phyloP scores from a whole-genome alignment of 2,329 filamentous ascomycete genomes.

The Phialophora macrospora region DNA sequence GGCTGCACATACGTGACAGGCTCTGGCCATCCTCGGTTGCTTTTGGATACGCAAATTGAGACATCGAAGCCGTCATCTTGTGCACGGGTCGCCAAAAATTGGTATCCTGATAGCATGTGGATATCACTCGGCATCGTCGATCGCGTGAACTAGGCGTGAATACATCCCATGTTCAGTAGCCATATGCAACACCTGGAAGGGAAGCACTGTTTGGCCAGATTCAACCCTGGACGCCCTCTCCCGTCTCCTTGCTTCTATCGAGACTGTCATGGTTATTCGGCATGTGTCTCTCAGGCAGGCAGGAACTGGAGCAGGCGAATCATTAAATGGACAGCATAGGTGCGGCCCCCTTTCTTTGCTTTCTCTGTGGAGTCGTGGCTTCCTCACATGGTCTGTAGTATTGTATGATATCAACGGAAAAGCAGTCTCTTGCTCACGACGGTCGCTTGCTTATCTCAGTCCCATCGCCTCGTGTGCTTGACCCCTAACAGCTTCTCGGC shows the following conservation, averaged over 20 bases:
- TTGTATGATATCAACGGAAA: background rate
- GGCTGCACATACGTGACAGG: background rate
- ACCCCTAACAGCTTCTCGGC: constrained; percentile 53
- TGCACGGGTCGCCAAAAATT: too few relatives aligned
- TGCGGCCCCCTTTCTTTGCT: background rate
- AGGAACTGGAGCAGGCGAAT: background rate
- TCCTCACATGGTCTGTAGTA: background rate
- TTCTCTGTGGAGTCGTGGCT: background rate
- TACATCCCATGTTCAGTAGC: background rate
- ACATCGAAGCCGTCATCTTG: background rate
- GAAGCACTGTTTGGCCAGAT: background rate
- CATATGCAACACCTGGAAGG: background rate
- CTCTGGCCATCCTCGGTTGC: background rate
- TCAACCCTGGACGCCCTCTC: too few relatives aligned
- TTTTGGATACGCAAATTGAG: background rate
- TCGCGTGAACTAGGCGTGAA: background rate
- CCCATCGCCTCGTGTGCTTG: constrained; percentile 20
- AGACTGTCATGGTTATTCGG: background rate
- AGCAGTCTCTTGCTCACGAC: too few relatives aligned
- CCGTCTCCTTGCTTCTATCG: background rate
- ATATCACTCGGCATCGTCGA: too few relatives aligned
- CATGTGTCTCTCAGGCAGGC: background rate
- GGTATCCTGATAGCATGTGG: background rate
- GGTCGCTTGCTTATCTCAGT: background rate
- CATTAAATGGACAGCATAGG: background rate